Evolutionary conservation across 352 stramenopile species (phyloP), one percentile per base, ranked within the genome.

Genomic region (Vaucheria bursata): DNA sequence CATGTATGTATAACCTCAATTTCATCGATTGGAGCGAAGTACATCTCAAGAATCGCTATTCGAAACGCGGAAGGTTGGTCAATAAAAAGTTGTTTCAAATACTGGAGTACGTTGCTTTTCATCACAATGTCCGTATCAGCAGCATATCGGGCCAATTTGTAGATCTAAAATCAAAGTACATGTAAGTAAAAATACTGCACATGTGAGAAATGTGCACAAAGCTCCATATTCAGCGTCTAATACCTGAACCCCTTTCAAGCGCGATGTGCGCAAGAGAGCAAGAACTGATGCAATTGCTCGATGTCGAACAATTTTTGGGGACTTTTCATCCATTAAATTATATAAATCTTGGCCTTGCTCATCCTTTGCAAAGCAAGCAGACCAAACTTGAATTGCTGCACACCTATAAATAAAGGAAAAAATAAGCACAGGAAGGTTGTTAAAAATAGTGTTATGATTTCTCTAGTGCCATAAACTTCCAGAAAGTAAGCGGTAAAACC

Each of bases 331-430:
- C 53, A 68, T 2, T 34, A 68, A 34, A 34, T 68, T 2, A 7
- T 68, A 68, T 2, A 68, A 34, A 34, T 34, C 53, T 34, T 68
- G 53, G 2, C 53, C 53, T 34, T 68, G 53, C 53, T 68, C 53
- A 34, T 68, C 53, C 31, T 34, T 31, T 34, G 53, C 53, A 7
- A 68, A 68, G 53, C 2, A 2, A 2, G 53, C 53, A 31, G 53
- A 31, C 53, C 53, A 68, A 2, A 68, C 8, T 31, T 7, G 7
- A 7, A 68, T 2, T 2, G 53, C 53, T 2, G 53, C 53, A 34
- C 53, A 68, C 53, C 53, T 68, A 34, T 7, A 34, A n/a, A n/a
- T n/a, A n/a, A n/a, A n/a, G n/a, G n/a, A n/a, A n/a, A n/a, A n/a
- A n/a, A n/a, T n/a, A n/a, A n/a, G n/a, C n/a, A n/a, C n/a, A n/a